Percentiles rank a stretch among this genome's conserved stretches.
Conservation (phyloP, 78 protist genomes). For the Pelomyxa schiedti region DNA sequence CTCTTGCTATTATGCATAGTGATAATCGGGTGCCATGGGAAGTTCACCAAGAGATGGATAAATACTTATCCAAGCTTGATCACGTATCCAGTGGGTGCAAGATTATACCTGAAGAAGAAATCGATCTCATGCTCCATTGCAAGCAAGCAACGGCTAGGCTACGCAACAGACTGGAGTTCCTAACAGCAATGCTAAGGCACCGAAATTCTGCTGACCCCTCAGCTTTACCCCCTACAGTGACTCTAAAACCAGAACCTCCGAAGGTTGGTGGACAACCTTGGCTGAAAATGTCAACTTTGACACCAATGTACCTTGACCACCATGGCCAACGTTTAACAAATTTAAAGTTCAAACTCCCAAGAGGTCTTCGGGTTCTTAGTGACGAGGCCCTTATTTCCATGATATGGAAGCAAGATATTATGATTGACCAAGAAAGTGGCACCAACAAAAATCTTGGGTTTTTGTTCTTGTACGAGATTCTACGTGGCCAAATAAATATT, state of each 20-base stretch:
- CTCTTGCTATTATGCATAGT: background rate
- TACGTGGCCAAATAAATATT: background rate
- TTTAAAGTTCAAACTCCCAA: background rate
- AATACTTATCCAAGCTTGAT: background rate
- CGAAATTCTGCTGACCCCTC: no score
- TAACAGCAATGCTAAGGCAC: no score
- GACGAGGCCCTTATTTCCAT: background rate
- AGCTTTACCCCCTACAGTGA: background rate
- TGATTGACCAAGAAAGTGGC: conserved; percentile 2
- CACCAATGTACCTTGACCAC: background rate
- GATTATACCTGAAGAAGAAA: conserved; percentile 2
- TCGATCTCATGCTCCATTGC: background rate
- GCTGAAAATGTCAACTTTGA: background rate
- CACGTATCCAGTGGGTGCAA: background rate
- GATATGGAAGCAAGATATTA: conserved; percentile 1
- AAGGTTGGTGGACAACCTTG: conserved; percentile 11
- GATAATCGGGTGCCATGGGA: background rate
- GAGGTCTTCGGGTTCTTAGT: background rate
- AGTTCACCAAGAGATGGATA: background rate
- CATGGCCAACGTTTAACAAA: background rate
- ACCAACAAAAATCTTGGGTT: conserved; percentile 22
- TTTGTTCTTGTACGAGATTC: conserved; percentile 25
- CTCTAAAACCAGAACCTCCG: no score
- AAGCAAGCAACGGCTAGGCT: background rate
- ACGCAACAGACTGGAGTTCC: background rate